These are phyloP conservation scores for Prunella vulgaris DNA, from an alignment of 257 asterid genomes.

Conservation along the genomic window DNA sequence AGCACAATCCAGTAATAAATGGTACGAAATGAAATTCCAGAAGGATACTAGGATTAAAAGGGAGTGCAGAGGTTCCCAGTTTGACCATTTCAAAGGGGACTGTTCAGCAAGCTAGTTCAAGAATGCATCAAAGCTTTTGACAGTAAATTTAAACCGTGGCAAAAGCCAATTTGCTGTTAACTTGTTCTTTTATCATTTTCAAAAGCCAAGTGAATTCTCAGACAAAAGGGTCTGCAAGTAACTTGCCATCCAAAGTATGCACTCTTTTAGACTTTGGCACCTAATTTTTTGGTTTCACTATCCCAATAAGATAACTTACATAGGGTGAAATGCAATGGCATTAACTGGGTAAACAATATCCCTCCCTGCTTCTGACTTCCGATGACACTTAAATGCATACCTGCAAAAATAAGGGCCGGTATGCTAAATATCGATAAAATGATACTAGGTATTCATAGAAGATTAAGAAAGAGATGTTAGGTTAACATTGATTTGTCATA, in stretches of 20 bases:
- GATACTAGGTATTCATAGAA: neutral
- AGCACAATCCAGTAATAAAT: slow-evolving; percentile 5
- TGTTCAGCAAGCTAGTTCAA: neutral
- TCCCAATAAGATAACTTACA: slow-evolving; percentile 47
- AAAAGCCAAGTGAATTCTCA: neutral
- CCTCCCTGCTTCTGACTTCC: slow-evolving; percentile 82
- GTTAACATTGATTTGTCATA: neutral
- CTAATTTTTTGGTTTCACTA: neutral
- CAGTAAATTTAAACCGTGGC: neutral
- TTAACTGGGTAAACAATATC: slow-evolving; percentile 88
- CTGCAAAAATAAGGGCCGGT: slow-evolving; percentile 33
- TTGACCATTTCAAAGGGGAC: neutral
- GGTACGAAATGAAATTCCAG: neutral
- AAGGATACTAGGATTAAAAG: neutral
- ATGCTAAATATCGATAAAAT: neutral
- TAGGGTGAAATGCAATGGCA: slow-evolving; percentile 94
- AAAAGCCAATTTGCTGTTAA: neutral
- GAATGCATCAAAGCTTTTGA: neutral
- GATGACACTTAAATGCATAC: slow-evolving; percentile 89
- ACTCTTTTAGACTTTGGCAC: neutral
- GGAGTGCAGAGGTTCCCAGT: neutral
- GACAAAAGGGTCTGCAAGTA: neutral
- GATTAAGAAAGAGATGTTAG: neutral
- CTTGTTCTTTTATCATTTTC: neutral
- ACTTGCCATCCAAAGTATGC: neutral